Conservation (phyloP, 2,329 filamentous ascomycete species). For the Chaetothyriales sp. region DNA sequence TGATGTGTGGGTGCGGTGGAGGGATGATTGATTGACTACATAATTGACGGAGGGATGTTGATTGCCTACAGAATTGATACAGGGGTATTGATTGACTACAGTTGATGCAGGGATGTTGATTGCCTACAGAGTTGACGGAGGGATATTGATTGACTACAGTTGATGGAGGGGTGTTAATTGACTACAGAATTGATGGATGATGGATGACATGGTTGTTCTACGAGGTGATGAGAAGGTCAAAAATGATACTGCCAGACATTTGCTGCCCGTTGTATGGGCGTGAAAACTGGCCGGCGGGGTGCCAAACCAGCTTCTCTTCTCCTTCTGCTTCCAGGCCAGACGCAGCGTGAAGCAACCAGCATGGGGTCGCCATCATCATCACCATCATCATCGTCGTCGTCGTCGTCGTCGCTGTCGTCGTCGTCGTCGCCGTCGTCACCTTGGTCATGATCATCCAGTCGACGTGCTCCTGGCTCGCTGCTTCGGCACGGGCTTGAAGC, state of each 20-base stretch:
- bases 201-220: neutral
- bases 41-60: neutral
- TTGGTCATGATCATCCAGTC: no score
- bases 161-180: no score
- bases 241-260: neutral
- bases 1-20: constrained; percentile 68
- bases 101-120: no score
- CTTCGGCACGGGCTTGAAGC: constrained; percentile 75
- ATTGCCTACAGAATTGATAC: neutral
- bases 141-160: neutral
- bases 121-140: no score
- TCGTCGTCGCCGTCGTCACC: neutral
- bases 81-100: neutral
- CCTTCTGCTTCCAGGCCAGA: no score
- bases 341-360: no score
- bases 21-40: constrained; percentile 35
- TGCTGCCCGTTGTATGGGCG: neutral
- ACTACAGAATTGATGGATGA: no score
- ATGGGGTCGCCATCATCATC: no score
- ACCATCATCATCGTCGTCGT: no score
- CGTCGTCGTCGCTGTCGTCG: neutral
- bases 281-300: neutral
- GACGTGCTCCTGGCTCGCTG: neutral
- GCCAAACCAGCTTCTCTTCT: no score
- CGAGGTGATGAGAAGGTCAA: no score